Percentiles rank a stretch among this genome's conserved stretches.
phyloP scores from a whole-genome alignment of 768 basidiomycete species.

The Collybia sordida region DNA sequence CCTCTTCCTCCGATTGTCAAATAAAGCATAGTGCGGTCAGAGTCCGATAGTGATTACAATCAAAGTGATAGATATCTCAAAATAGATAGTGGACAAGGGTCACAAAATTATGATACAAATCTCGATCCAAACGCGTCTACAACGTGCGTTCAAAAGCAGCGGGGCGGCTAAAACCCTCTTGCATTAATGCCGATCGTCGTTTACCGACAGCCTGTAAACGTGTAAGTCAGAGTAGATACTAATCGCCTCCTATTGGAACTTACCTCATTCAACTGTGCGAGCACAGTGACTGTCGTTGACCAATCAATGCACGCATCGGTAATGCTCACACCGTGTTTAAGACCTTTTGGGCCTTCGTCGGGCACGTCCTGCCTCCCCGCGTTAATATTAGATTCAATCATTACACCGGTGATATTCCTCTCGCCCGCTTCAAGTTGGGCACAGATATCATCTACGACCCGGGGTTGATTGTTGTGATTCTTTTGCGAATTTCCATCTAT shows the following conservation, averaged over 20 bases:
- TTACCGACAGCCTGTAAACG: slow-evolving; percentile 40
- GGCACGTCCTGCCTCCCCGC: slow-evolving; percentile 92
- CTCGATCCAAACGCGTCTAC: slow-evolving; percentile 1
- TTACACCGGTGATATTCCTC: slow-evolving; percentile 84
- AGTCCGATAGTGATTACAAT: slow-evolving; percentile 8
- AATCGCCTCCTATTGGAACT: slow-evolving; percentile 1
- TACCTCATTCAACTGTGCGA: slow-evolving; percentile 65
- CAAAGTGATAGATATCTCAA: neutral
- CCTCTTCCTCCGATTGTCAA: too few species aligned
- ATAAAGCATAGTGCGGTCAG: too few species aligned
- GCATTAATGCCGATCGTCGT: slow-evolving; percentile 41
- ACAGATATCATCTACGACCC: slow-evolving; percentile 70
- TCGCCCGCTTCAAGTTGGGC: slow-evolving; percentile 72
- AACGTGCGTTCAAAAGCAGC: slow-evolving; percentile 32
- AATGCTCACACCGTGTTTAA: slow-evolving; percentile 84
- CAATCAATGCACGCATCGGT: slow-evolving; percentile 93
- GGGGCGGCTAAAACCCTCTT: slow-evolving; percentile 34
- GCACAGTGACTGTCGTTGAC: slow-evolving; percentile 74
- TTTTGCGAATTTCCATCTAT: slow-evolving; percentile 95
- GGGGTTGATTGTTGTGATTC: slow-evolving; percentile 90
- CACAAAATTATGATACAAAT: neutral
- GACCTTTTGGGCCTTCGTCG: slow-evolving; percentile 55
- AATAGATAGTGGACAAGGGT: neutral
- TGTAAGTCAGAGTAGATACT: neutral
- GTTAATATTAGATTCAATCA: slow-evolving; percentile 96